These are phyloP conservation scores for Trichoderma guizhouense DNA, from an alignment of 2,329 filamentous ascomycete species.

Conservation along the genomic window DNA sequence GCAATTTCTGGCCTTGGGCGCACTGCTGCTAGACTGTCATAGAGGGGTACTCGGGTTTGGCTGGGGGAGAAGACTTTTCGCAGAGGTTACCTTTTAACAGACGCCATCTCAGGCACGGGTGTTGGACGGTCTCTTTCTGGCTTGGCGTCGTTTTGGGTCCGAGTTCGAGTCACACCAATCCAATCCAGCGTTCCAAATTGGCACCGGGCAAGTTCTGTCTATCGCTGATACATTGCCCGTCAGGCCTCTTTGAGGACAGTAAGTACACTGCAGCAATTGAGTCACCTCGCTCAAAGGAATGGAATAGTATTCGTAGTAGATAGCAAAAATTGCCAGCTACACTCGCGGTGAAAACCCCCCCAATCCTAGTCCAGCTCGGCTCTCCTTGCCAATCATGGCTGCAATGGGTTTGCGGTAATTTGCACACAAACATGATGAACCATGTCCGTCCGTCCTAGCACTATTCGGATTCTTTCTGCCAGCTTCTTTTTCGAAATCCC, in stretches of 20 bases:
- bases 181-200: not conserved
- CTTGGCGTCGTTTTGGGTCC: not conserved
- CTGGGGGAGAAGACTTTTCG: fast-evolving
- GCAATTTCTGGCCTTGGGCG: not conserved
- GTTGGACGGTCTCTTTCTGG: not conserved
- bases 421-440: not conserved
- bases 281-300: not conserved
- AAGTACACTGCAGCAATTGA: not conserved
- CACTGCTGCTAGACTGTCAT: not conserved
- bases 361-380: not conserved
- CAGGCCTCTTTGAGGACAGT: not conserved
- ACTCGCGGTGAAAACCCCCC: not conserved
- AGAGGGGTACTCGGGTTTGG: not conserved
- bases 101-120: not conserved
- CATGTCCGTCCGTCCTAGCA: not conserved
- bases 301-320: not conserved
- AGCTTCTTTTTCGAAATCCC: not conserved
- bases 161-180: not conserved
- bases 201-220: not conserved
- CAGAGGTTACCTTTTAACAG: not conserved
- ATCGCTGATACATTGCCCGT: not conserved
- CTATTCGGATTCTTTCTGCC: not conserved
- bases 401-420: not conserved
- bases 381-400: not conserved
- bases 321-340: not conserved